A percentile compares a stretch with the other conserved stretches of the same genome.
Conservation (phyloP, 2,329 filamentous ascomycete species). For the Pleurostoma richardsiae region DNA sequence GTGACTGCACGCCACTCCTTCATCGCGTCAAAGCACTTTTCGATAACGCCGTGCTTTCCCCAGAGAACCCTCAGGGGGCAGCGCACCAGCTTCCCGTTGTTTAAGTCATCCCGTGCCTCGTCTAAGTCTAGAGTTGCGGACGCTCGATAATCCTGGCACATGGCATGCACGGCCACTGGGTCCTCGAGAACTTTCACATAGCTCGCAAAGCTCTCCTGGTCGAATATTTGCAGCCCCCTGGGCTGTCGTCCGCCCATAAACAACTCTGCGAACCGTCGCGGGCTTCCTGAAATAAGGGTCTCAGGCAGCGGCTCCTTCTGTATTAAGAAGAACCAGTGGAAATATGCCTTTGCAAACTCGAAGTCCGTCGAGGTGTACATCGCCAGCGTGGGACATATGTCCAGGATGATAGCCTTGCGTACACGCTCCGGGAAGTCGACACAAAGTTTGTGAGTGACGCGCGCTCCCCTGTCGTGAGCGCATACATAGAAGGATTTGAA, state of each 20-base stretch:
- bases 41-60: slow-evolving; percentile 42
- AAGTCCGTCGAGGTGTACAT: slow-evolving; percentile 42
- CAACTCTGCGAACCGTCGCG: slow-evolving; percentile 31
- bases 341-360: slow-evolving; percentile 43
- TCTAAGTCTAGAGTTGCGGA: slow-evolving; percentile 46
- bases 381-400: slow-evolving; percentile 49
- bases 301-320: slow-evolving; percentile 47
- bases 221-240: slow-evolving; percentile 27
- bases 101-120: slow-evolving; percentile 38
- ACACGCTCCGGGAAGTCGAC: slow-evolving; percentile 39
- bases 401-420: slow-evolving; percentile 36
- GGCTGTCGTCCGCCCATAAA: slow-evolving; percentile 34
- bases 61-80: slow-evolving; percentile 45
- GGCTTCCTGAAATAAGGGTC: slow-evolving; percentile 31
- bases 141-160: slow-evolving; percentile 53
- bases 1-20: slow-evolving; percentile 45
- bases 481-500: slow-evolving; percentile 39
- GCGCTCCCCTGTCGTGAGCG: slow-evolving; percentile 52
- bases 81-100: slow-evolving; percentile 33
- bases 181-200: slow-evolving; percentile 38
- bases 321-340: slow-evolving; percentile 56
- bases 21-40: slow-evolving; percentile 40
- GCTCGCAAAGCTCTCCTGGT: slow-evolving; percentile 24
- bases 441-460: slow-evolving; percentile 48
- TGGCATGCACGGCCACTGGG: slow-evolving; percentile 34